Percentiles rank a stretch among this genome's conserved stretches.
Conservation (phyloP, 306 rosid genomes). For the Ziziphus jujuba region DNA sequence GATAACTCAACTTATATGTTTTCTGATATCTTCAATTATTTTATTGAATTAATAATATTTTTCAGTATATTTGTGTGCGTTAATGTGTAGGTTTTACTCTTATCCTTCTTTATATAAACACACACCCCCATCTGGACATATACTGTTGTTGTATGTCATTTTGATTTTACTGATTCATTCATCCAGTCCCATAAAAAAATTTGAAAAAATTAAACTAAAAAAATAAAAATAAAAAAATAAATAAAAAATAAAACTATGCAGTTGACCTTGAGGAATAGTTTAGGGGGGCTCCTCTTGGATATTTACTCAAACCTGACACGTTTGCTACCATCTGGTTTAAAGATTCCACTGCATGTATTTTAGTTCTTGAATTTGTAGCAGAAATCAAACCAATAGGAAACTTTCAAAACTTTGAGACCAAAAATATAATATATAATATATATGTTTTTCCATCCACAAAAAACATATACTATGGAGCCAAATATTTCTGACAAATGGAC, state of each 20-base stretch:
- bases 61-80: too few species aligned
- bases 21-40: too few species aligned
- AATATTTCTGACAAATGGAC: neutral
- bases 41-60: too few species aligned
- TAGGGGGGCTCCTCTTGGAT: neutral
- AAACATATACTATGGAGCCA: constrained; percentile 1
- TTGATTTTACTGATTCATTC: too few species aligned
- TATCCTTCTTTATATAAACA: too few species aligned
- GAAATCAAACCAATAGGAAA: neutral
- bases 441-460: neutral
- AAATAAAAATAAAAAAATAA: neutral
- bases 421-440: neutral
- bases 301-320: neutral
- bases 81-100: too few species aligned
- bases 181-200: too few species aligned
- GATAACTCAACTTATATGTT: too few species aligned
- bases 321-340: neutral
- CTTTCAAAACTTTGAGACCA: neutral
- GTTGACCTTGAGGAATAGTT: neutral
- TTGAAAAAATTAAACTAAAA: too few species aligned
- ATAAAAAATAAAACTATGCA: neutral
- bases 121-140: too few species aligned
- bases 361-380: neutral
- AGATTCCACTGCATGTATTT: neutral
- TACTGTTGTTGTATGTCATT: too few species aligned